A percentile compares a stretch with the other conserved stretches of the same genome.
Conservation (phyloP, 257 asterid species). For the Misopates orontium region DNA sequence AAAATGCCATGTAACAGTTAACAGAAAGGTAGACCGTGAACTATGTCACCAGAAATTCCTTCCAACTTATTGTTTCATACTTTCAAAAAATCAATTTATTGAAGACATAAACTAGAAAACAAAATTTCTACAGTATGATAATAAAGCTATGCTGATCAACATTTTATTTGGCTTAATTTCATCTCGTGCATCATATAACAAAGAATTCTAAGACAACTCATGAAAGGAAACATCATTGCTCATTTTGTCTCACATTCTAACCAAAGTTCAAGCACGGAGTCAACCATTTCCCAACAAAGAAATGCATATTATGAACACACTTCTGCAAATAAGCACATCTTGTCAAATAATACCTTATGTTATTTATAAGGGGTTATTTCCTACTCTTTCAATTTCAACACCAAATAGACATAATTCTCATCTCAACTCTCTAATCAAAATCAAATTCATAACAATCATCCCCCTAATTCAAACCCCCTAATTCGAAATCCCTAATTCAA, state of each 20-base stretch:
- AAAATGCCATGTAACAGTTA: constrained; percentile 67
- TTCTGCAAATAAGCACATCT: background rate
- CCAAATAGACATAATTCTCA: too few species aligned
- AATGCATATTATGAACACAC: background rate
- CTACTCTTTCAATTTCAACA: too few species aligned
- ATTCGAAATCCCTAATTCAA: too few species aligned
- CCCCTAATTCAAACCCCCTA: too few species aligned
- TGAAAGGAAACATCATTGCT: background rate
- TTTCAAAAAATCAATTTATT: background rate
- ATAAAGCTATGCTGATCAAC: too few species aligned
- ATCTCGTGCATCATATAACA: background rate
- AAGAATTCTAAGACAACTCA: background rate
- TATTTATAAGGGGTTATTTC: too few species aligned
- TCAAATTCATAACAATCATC: too few species aligned
- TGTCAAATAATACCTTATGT: background rate
- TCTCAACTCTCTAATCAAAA: too few species aligned
- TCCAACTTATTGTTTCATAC: background rate
- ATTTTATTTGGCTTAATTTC: too few species aligned
- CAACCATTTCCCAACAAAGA: background rate
- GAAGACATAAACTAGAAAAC: background rate
- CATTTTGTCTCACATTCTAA: too few species aligned
- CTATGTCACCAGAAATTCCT: background rate
- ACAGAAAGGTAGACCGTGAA: constrained; percentile 40
- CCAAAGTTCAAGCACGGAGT: background rate
- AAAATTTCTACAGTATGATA: background rate